phyloP scores from a whole-genome alignment of 805 yeast species.

The Kazachstania viticola region DNA sequence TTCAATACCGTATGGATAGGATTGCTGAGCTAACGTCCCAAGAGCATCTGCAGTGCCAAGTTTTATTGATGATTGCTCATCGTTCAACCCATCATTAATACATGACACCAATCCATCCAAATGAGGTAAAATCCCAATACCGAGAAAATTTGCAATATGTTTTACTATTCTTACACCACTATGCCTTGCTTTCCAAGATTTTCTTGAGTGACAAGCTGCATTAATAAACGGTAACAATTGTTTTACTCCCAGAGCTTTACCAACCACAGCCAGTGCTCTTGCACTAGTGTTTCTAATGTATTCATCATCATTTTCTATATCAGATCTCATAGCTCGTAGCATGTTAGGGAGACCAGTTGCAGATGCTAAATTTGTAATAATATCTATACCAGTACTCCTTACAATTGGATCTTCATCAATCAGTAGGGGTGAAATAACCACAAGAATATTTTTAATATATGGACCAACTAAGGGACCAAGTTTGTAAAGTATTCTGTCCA shows the following conservation, averaged over 20 bases:
- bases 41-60: conserved; percentile 61
- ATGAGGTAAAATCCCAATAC: conserved; percentile 67
- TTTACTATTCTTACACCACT: conserved; percentile 72
- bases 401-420: conserved; percentile 71
- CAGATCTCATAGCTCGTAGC: conserved; percentile 70
- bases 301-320: conserved; percentile 74
- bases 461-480: conserved; percentile 61
- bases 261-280: conserved; percentile 72
- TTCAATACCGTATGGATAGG: conserved; percentile 83
- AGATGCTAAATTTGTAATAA: conserved; percentile 59
- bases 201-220: conserved; percentile 68
- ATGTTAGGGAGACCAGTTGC: conserved; percentile 76
- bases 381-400: conserved; percentile 68
- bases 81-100: conserved; percentile 45
- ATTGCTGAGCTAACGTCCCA: conserved; percentile 66
- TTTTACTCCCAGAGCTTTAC: conserved; percentile 65
- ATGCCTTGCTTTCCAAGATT: conserved; percentile 72
- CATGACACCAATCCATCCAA: conserved; percentile 54
- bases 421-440: conserved; percentile 67
- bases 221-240: conserved; percentile 65
- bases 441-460: conserved; percentile 56
- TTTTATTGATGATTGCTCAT: conserved; percentile 58
- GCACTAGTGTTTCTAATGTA: conserved; percentile 67
- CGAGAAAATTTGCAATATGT: conserved; percentile 57
- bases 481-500: conserved; percentile 56